Evolutionary conservation across 139 green algal species (phyloP).

Genomic region (Ettlia oleoabundans): DNA sequence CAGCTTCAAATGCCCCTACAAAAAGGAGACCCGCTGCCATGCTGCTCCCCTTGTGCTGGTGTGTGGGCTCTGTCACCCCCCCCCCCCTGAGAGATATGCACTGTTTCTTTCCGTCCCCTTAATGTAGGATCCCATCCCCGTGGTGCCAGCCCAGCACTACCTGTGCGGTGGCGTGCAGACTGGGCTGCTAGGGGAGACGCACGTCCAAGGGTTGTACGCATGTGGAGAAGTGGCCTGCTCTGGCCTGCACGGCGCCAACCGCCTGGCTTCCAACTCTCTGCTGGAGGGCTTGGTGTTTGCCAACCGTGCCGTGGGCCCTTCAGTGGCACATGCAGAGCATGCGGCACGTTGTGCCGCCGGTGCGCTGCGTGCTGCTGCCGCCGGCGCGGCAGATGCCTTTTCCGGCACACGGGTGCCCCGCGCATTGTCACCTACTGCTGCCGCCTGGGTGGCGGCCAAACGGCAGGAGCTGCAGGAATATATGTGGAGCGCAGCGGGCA

Average conservation of each 20-base stretch:
- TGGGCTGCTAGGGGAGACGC: slow-evolving; percentile 89
- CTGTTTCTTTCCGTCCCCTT: neutral
- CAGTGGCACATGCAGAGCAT: slow-evolving; percentile 78
- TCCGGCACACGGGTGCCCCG: slow-evolving; percentile 16
- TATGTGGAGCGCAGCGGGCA: slow-evolving; percentile 94
- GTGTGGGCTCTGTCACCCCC: too few species aligned
- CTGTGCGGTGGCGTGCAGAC: slow-evolving; percentile 95
- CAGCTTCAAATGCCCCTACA: too few species aligned
- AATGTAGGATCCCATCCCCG: slow-evolving; percentile 85
- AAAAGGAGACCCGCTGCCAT: too few species aligned
- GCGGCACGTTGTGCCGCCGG: slow-evolving; percentile 43
- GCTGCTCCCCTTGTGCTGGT: too few species aligned
- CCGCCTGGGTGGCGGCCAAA: slow-evolving; percentile 60
- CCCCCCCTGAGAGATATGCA: too few species aligned
- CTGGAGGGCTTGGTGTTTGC: slow-evolving; percentile 98
- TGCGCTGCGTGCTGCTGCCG: slow-evolving; percentile 59
- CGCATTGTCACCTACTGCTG: slow-evolving; percentile 16
- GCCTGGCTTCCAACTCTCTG: slow-evolving; percentile 95
- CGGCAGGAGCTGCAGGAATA: slow-evolving; percentile 66
- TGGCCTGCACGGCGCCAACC: slow-evolving; percentile 97
- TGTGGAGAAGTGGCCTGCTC: slow-evolving; percentile 93
- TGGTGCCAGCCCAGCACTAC: slow-evolving; percentile 97
- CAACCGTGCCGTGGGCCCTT: slow-evolving; percentile 78
- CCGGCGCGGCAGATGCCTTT: slow-evolving; percentile 56
- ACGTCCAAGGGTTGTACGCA: slow-evolving; percentile 89